Conservation (phyloP, 257 asterid species). For the Paraleonurus japonicus region DNA sequence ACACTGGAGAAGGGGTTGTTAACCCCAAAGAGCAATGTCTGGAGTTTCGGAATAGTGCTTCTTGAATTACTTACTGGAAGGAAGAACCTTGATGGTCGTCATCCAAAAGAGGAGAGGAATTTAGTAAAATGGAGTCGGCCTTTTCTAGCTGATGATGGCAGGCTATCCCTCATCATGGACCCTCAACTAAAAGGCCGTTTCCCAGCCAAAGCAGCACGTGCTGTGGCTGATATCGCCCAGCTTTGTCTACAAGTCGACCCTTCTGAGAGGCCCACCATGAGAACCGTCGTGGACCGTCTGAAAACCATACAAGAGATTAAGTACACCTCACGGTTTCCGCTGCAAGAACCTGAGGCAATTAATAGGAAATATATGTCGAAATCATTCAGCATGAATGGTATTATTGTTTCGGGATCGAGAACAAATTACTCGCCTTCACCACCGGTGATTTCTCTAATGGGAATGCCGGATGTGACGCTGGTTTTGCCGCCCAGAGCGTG, state of each 20-base stretch:
- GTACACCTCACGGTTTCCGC: slow-evolving; percentile 73
- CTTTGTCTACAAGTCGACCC: slow-evolving; percentile 81
- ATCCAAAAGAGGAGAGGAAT: slow-evolving; percentile 78
- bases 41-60: slow-evolving; percentile 90
- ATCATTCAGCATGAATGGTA: slow-evolving; percentile 66
- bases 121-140: slow-evolving; percentile 87
- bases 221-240: slow-evolving; percentile 81
- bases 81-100: slow-evolving; percentile 67
- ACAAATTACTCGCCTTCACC: slow-evolving; percentile 50
- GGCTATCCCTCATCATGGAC: slow-evolving; percentile 84
- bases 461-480: slow-evolving; percentile 34
- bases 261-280: slow-evolving; percentile 88
- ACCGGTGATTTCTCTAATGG: slow-evolving; percentile 40
- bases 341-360: slow-evolving; percentile 71
- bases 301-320: slow-evolving; percentile 71
- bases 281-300: slow-evolving; percentile 68
- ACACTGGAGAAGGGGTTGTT: slow-evolving; percentile 74
- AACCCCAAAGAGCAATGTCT: slow-evolving; percentile 89
- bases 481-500: slow-evolving; percentile 49
- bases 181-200: slow-evolving; percentile 82
- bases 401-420: slow-evolving; percentile 42
- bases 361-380: slow-evolving; percentile 59
- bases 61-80: slow-evolving; percentile 88
- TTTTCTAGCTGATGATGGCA: slow-evolving; percentile 72
- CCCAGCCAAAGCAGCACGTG: slow-evolving; percentile 76